Base-by-base conservation (phyloP, 1,139 yeast genomes). In the Kurtzmaniella quercitrusa region DNA sequence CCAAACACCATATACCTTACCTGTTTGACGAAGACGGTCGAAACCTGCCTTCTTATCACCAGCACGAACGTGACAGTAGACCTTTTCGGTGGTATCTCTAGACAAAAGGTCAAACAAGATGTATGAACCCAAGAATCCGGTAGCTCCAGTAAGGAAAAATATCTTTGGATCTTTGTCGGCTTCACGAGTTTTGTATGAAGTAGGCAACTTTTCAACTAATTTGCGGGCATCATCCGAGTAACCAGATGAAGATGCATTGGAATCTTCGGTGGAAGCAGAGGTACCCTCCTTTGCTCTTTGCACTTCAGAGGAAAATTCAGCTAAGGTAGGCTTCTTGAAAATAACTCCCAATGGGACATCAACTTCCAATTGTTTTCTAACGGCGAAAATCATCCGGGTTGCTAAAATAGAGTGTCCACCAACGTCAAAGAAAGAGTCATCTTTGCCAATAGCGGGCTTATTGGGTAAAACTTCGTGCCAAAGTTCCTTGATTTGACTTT, bases 341-440 rank as follows among this genome's bases (percentile, higher is more conserved):
- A 94, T 85, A 11, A 86, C 80, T 2, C 96, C 96, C 50, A 93
- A 72, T 28, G 98, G 98, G 42, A 93, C 72, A 47, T 88, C 96
- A 36, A 89, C 78, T 39, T 80, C 76, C 47, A 91, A 71, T 52
- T 76, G 77, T 68, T 86, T 85, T 61, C 97, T 80, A 51, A 93
- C 77, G 53, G 87, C 93, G 56, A 93, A 93, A 50, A 93, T 93
- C 97, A 94, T 89, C 61, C 95, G 79, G 0, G 99, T 94, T 9
- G 98, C 98, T 51, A 93, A 72, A 54, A 94, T 91, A 0, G 98
- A 91, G 63, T 94, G 98, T 3, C 99, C 99, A 45, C 99, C 99
- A 46, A 94, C 71, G 58, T 94, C 99, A 57, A 94, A 94, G 78
- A 94, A 94, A 2, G 95, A 87, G 60, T 94, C 98, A 3, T 77